Conservation (phyloP, 169 alveolate genomes). For the Toxoplasma gondii region DNA sequence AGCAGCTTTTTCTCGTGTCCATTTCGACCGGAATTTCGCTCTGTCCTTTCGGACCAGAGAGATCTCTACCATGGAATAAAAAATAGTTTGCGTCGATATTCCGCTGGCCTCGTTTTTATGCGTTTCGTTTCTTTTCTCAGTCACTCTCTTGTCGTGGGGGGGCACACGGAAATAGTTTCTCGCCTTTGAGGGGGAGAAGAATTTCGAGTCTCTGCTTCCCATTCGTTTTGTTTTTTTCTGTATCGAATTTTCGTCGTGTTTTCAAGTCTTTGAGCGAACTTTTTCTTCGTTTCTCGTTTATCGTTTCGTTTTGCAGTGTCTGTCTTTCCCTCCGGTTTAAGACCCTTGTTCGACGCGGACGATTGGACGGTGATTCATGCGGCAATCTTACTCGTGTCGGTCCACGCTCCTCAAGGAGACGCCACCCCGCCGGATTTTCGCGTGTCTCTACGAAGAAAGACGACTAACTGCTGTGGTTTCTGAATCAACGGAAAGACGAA, state of each 20-base stretch:
- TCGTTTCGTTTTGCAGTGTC: neutral
- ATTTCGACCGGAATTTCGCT: neutral
- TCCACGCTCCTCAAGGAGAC: neutral
- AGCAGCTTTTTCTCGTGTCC: neutral
- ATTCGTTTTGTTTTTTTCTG: neutral
- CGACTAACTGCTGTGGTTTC: neutral
- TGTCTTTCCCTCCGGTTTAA: neutral
- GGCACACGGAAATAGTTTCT: neutral
- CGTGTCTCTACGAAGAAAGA: neutral
- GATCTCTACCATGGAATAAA: neutral
- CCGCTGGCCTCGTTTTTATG: neutral
- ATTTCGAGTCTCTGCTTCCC: no score
- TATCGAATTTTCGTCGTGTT: neutral
- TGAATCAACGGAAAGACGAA: no score
- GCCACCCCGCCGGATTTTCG: neutral
- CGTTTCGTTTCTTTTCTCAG: neutral
- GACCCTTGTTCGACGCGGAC: neutral
- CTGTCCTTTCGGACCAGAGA: neutral
- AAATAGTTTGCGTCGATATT: no score
- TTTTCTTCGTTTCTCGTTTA: neutral
- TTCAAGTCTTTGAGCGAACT: neutral
- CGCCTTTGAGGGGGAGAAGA: neutral
- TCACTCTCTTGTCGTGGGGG: neutral
- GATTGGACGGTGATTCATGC: neutral
- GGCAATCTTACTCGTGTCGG: neutral